Conservation (phyloP, 345 rosid genomes). For the Eucalyptus regnans region DNA sequence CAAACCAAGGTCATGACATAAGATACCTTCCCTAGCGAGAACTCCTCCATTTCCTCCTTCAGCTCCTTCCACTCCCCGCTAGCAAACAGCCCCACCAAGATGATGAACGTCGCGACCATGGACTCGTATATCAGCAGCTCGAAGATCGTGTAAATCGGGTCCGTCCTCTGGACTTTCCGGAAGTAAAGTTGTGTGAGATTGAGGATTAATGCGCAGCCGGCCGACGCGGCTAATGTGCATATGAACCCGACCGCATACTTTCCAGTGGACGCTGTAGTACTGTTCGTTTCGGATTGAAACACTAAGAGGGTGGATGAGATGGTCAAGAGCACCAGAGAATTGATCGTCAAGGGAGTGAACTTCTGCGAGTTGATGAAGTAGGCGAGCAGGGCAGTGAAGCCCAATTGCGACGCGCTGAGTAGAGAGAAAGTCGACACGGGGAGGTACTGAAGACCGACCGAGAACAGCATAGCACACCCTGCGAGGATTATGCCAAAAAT, state of each 20-base stretch:
- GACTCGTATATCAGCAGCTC: conserved; percentile 32
- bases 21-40: conserved; percentile 21
- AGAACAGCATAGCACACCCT: conserved; percentile 15
- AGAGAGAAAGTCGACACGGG: conserved; percentile 41
- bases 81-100: conserved; percentile 30
- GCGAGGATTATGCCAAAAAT: conserved; percentile 20
- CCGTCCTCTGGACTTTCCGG: conserved; percentile 20
- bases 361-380: conserved; percentile 30
- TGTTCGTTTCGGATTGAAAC: conserved; percentile 1
- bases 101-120: conserved; percentile 13
- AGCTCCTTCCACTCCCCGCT: conserved; percentile 46
- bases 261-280: background rate
- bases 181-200: conserved; percentile 27
- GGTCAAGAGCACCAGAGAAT: conserved; percentile 36
- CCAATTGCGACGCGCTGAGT: conserved; percentile 27
- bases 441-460: conserved; percentile 38
- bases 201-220: conserved; percentile 21
- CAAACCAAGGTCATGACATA: conserved; percentile 38
- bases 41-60: conserved; percentile 29
- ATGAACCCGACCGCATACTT: conserved; percentile 23
- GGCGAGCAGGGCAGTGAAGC: conserved; percentile 45
- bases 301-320: conserved; percentile 35
- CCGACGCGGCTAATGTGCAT: conserved; percentile 35
- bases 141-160: conserved; percentile 13
- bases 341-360: conserved; percentile 27